Conservation (phyloP, 176 grass and related monocot species). For the Oropetium thomaeum region DNA sequence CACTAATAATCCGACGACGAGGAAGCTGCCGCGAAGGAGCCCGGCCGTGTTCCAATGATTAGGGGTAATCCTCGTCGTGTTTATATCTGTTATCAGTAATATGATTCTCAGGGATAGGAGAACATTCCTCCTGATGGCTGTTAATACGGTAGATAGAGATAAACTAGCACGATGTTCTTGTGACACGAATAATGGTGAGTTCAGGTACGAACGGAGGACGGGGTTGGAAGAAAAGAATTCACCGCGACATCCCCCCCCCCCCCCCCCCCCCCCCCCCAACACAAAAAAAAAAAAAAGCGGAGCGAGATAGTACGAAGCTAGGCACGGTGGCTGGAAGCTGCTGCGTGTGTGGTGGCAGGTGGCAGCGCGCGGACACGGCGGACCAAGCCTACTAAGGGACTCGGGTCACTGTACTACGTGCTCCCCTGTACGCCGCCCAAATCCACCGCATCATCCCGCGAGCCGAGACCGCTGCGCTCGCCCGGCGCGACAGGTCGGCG, state of each 20-base stretch:
- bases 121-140: conserved; percentile 22
- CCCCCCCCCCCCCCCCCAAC: too few relatives aligned
- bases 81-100: neutral
- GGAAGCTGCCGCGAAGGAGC: conserved; percentile 50
- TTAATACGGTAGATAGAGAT: too few relatives aligned
- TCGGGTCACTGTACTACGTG: conserved; percentile 17
- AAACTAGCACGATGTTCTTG: conserved; percentile 8
- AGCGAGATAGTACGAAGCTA: neutral
- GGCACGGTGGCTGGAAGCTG: neutral
- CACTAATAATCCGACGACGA: neutral
- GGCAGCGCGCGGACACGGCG: conserved; percentile 8
- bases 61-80: conserved; percentile 15
- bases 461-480: conserved; percentile 13
- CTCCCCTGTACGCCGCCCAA: conserved; percentile 36
- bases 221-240: neutral
- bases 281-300: conserved; percentile 1
- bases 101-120: conserved; percentile 7
- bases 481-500: neutral
- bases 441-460: neutral
- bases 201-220: neutral
- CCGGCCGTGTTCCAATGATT: conserved; percentile 25
- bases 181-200: conserved; percentile 5
- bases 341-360: too few relatives aligned
- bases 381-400: neutral
- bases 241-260: conserved; percentile 33